phyloP scores from a whole-genome alignment of 2,329 filamentous ascomycete species.

The Diplocarpon mali region DNA sequence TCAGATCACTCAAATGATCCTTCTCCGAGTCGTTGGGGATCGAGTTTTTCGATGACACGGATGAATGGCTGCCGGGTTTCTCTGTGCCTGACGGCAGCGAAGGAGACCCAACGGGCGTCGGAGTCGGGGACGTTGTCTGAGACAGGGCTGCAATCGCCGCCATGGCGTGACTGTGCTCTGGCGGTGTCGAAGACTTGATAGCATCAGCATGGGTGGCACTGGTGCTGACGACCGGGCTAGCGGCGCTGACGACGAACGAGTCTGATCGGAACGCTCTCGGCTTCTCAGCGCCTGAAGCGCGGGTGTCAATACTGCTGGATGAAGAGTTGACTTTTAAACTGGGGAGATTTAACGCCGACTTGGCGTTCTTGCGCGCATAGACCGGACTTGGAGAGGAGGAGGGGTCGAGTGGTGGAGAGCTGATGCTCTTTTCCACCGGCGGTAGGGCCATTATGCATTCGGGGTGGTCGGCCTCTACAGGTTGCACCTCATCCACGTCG shows the following conservation, averaged over 20 bases:
- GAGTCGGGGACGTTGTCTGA: conserved; percentile 39
- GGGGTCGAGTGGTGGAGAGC: conserved; percentile 34
- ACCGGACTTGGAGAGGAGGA: conserved; percentile 31
- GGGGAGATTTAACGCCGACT: conserved; percentile 20
- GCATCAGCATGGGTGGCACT: conserved; percentile 57
- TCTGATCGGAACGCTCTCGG: conserved; percentile 48
- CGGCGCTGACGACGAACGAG: conserved; percentile 50
- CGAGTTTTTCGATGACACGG: conserved; percentile 37
- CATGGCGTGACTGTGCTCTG: conserved; percentile 52
- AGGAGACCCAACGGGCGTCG: conserved; percentile 36
- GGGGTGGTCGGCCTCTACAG: conserved; percentile 27
- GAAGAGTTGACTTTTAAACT: conserved; percentile 30
- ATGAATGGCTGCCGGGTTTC: conserved; percentile 37
- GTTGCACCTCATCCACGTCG: conserved; percentile 33
- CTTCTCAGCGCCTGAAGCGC: conserved; percentile 30
- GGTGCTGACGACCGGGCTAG: conserved; percentile 55
- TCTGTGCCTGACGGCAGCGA: conserved; percentile 30
- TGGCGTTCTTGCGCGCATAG: conserved; percentile 37
- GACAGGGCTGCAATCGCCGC: conserved; percentile 56
- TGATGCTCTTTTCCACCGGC: conserved; percentile 45
- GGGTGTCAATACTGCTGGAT: conserved; percentile 39
- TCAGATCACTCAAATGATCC: conserved; percentile 24
- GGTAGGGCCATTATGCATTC: conserved; percentile 31
- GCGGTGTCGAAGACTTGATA: conserved; percentile 41
- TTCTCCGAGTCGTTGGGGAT: conserved; percentile 29